A percentile compares a stretch with the other conserved stretches of the same genome.
These are phyloP conservation scores for Fomitopsis pinicola DNA, from an alignment of 1,284 basidiomycete species.

Conservation along the genomic window DNA sequence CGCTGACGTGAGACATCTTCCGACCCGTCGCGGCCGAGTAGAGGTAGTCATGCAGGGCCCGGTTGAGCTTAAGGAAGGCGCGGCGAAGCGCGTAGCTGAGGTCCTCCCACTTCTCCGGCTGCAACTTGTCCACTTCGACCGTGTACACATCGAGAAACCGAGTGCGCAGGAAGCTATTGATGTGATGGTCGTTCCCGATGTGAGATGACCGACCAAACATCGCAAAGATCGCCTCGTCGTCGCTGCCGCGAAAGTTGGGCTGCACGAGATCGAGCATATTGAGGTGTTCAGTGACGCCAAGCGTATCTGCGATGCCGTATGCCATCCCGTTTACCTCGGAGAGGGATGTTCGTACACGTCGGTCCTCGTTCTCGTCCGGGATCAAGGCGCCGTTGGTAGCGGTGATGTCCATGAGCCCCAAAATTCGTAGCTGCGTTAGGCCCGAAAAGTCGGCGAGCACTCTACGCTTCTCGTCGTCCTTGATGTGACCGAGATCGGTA, in stretches of 20 bases:
- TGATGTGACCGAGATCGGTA: conserved; percentile 38
- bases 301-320: conserved; percentile 96
- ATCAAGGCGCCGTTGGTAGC: conserved; percentile 74
- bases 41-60: conserved; percentile 66
- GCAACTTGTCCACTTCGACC: conserved; percentile 52
- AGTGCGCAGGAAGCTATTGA: conserved; percentile 82
- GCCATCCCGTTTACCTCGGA: conserved; percentile 92
- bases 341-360: conserved; percentile 89
- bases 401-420: conserved; percentile 98
- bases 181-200: conserved; percentile 55
- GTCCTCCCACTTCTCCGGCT: conserved; percentile 46
- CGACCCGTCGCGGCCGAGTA: conserved; percentile 43
- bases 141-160: conserved; percentile 66
- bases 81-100: conserved; percentile 78
- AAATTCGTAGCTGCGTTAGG: conserved; percentile 76
- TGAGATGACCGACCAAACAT: conserved; percentile 86
- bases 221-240: conserved; percentile 90
- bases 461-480: conserved; percentile 29
- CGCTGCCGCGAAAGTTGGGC: conserved; percentile 77
- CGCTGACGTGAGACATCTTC: conserved; percentile 69
- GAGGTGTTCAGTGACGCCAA: conserved; percentile 76
- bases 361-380: conserved; percentile 89
- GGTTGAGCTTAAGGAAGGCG: conserved; percentile 84
- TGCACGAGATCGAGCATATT: conserved; percentile 93
- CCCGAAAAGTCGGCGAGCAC: conserved; percentile 85